These are phyloP conservation scores for Ciborinia camelliae DNA, from an alignment of 2,329 filamentous ascomycete genomes.

Conservation along the genomic window DNA sequence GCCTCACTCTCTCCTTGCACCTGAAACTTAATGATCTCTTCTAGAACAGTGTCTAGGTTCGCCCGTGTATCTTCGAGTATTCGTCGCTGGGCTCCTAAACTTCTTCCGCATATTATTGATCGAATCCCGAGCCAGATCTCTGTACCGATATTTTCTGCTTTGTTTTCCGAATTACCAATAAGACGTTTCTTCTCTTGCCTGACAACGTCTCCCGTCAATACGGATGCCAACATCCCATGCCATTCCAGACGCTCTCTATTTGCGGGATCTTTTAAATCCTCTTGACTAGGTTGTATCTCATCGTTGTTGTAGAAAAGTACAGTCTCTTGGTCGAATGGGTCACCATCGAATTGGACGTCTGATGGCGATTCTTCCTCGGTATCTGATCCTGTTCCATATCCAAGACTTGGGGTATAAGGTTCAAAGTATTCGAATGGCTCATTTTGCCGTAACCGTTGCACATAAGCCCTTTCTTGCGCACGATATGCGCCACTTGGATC, in stretches of 20 bases:
- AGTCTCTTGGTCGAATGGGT: constrained; percentile 86
- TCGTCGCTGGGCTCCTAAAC: constrained; percentile 77
- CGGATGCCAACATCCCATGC: constrained; percentile 96
- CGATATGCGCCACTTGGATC: constrained; percentile 72
- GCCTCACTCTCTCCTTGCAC: constrained; percentile 92
- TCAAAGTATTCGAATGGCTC: constrained; percentile 56
- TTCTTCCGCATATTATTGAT: constrained; percentile 78
- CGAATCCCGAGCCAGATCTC: constrained; percentile 87
- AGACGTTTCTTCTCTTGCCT: constrained; percentile 96
- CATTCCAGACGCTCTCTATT: constrained; percentile 92
- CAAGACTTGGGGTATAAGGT: constrained; percentile 64
- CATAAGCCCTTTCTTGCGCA: constrained; percentile 90
- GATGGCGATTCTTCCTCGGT: constrained; percentile 89
- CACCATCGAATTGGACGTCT: constrained; percentile 76
- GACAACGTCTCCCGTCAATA: constrained; percentile 93
- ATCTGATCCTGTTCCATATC: constrained; percentile 70
- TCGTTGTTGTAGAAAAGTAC: constrained; percentile 91
- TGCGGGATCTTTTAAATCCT: constrained; percentile 83
- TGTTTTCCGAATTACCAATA: constrained; percentile 68
- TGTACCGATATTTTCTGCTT: constrained; percentile 62
- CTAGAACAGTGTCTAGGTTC: constrained; percentile 69
- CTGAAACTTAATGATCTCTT: constrained; percentile 88
- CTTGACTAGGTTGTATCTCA: constrained; percentile 79
- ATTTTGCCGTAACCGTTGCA: constrained; percentile 77
- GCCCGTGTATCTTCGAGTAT: constrained; percentile 82